Evolutionary conservation across 306 rosid genomes (phyloP), one percentile per base, ranked within the genome.

Genomic region (Gastrolobium bilobum): DNA sequence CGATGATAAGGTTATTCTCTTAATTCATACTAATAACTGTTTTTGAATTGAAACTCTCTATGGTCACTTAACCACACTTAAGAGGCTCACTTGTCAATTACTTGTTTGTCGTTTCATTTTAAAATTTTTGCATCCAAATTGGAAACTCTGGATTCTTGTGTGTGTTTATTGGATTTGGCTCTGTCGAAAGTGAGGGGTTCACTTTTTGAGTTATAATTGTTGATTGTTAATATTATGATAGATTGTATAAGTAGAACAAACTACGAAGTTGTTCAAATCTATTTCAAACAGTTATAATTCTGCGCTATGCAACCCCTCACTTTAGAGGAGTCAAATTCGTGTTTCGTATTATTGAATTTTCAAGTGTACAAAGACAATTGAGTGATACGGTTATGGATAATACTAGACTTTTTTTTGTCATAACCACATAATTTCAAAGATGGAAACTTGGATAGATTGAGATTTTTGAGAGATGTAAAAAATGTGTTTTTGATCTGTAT

Each of bases 1-100:
- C 53, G 98, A 93, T 79, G 99, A 91, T 81, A 95, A 95, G 97
- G 99, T 95, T 54, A 40, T 87, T 82, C 40, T n/a, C 75, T 78
- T 68, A 58, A 0, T 63, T 62, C 30, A 60, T 20, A 3, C 33
- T 0, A 2, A 13, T 47, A 3, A 9, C 14, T 9, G 2, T 47
- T 2, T 9, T 47, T 47, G 57, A 52, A 47, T 47, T 13, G 40
- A 43, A 13, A 46, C 10, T 68, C 1, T 47, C 30, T 44, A 29
- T 44, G 26, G 72, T 26, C 2, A 4, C 37, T 29, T 20, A 26
- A 20, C 10, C 4, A 20, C 26, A 20, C 26, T 20, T 20, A 20
- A 20, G 1, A 20, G 26, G 26, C 26, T 20, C 26, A 20, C 26
- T 20, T 20, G 26, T 20, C 1, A 20, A 20, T 20, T 20, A 20